Base-by-base conservation (phyloP, 495 filamentous ascomycete species). In the Amorphotheca resinae region DNA sequence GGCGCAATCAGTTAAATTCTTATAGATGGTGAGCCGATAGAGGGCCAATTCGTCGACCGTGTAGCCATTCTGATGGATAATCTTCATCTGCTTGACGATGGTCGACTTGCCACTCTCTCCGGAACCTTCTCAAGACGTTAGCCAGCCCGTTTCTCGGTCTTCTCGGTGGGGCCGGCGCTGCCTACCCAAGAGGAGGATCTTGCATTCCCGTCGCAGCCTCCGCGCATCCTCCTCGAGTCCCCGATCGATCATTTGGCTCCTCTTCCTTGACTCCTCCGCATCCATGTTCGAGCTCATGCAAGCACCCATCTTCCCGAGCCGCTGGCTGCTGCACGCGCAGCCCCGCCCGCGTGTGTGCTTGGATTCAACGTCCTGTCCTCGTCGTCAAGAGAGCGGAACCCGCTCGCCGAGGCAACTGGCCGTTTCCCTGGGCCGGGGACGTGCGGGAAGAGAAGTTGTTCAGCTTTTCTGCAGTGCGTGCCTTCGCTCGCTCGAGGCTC, bases 61-160 rank as follows among this genome's bases (percentile, higher is more conserved):
- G 61, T 96, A 98, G 44, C 91, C 91, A 64, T 93, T 93, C 55
- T 95, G 83, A 56, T 96, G 91, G 51, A 96, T 96, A 56, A 98
- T 96, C 65, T 98, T 98, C 91, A 96, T 98, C 70, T 96, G 91
- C 62, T 96, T 96, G 49, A 98, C 91, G 50, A 96, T 95, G 3
- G 91, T 98, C 37, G 91, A 95, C 64, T 98, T 98, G 38, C 91
- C 91, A 64, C 88, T 95, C 70, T 98, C 91, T 45, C 91, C 91
- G 44, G 91, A 95, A 30, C 91, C 91, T 98, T 56, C 33, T 35
- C 34, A n/a, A 9, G 21, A 30, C 32, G 35, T 53, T 47, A 53
- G 48, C 50, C 5, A 23, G 11, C 15, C n/a, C n/a, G 2, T 9
- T 1, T 35, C 22, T 36, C 5, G 14, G 11, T 22, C 17, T 41